Percentiles rank a stretch among this genome's conserved stretches.
Evolutionary conservation across 306 rosid species (phyloP).

Genomic region (Sicyos baderoa): DNA sequence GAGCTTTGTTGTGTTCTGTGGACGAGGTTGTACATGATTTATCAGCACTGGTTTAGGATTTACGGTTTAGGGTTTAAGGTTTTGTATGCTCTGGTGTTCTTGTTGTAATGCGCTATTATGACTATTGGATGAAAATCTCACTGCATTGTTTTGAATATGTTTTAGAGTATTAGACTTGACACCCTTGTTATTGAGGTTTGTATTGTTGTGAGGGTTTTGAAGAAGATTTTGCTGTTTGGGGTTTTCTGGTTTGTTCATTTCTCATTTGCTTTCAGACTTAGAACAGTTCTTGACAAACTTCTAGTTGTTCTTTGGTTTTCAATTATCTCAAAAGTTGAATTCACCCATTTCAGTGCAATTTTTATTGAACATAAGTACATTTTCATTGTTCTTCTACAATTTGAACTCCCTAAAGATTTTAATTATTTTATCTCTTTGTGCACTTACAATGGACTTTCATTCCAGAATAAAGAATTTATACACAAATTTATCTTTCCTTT

Average conservation of each 20-base stretch:
- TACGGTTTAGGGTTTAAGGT: neutral
- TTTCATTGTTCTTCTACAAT: neutral
- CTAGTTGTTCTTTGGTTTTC: neutral
- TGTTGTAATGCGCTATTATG: neutral
- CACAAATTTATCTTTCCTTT: neutral
- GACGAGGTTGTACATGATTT: too few species aligned
- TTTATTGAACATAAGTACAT: neutral
- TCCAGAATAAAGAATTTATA: neutral
- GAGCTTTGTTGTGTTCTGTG: neutral
- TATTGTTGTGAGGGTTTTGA: neutral
- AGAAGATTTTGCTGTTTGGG: neutral
- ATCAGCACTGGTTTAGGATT: too few species aligned
- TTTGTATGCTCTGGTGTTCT: slow-evolving; percentile 8
- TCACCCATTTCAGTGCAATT: neutral
- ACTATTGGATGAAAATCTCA: neutral
- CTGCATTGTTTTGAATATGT: neutral
- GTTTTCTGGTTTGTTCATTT: neutral
- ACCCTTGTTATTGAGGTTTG: neutral
- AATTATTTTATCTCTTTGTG: too few species aligned
- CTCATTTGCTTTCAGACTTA: neutral
- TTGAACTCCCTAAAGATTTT: too few species aligned
- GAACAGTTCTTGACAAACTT: neutral
- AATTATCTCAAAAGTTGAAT: neutral
- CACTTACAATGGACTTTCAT: neutral
- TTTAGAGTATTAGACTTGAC: neutral